Evolutionary conservation across 345 rosid genomes (phyloP).

Genomic region (Trapa bicornis): DNA sequence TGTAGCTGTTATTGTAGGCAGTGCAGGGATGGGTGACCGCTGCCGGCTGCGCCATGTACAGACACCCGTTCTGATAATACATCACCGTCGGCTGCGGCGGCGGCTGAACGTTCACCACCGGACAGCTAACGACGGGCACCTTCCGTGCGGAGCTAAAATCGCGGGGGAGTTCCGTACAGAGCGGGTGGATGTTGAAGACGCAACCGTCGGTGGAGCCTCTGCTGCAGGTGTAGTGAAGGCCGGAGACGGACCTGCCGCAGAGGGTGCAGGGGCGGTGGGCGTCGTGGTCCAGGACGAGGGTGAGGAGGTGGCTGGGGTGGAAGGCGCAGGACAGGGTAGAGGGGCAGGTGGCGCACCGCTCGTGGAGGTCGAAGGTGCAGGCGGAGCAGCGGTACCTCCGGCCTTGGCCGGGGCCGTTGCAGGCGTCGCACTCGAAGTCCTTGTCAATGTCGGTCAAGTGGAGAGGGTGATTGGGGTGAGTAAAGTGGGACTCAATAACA

Average conservation of each 20-base stretch:
- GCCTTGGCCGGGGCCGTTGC: constrained; percentile 23
- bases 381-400: constrained; percentile 12
- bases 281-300: constrained; percentile 13
- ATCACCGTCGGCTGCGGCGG: neutral
- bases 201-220: constrained; percentile 11
- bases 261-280: constrained; percentile 13
- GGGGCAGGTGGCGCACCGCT: constrained; percentile 27
- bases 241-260: constrained; percentile 20
- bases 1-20: neutral
- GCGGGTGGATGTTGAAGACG: constrained; percentile 27
- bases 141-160: neutral
- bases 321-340: constrained; percentile 15
- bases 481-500: too few species aligned
- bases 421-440: constrained; percentile 26
- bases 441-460: constrained; percentile 1
- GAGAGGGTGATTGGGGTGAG: constrained; percentile 21
- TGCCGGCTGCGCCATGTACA: neutral
- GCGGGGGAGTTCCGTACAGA: constrained; percentile 24
- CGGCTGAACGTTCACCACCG: neutral
- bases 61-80: neutral
- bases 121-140: neutral
- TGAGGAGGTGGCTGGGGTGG: constrained; percentile 22
- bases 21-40: neutral
- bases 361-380: constrained; percentile 30
- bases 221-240: constrained; percentile 27